These are phyloP conservation scores for Fusarium nematophilum DNA, from an alignment of 2,329 filamentous ascomycete genomes.

Conservation along the genomic window DNA sequence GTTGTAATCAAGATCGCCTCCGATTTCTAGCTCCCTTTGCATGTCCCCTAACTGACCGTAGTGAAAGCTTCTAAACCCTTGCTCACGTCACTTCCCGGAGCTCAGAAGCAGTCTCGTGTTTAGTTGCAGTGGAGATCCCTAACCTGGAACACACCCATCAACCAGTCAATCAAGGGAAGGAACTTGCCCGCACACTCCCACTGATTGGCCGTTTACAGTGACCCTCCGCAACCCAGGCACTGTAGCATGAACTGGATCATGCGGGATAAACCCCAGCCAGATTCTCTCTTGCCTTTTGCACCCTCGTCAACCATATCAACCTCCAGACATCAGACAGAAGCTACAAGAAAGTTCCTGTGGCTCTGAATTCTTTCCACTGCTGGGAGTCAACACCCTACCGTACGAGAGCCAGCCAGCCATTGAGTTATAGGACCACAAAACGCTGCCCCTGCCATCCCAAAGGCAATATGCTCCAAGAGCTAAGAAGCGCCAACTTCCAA, in stretches of 20 bases:
- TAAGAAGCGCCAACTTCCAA: conserved; percentile 1
- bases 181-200: conserved; percentile 1
- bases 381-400: too few relatives aligned
- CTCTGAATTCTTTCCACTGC: too few relatives aligned
- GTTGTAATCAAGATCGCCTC: conserved; percentile 36
- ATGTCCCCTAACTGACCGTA: neutral
- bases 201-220: neutral
- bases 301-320: conserved; percentile 3
- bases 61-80: conserved; percentile 17
- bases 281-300: too few relatives aligned
- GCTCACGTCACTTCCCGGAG: conserved; percentile 30
- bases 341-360: too few relatives aligned
- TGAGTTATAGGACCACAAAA: neutral
- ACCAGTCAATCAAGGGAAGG: conserved; percentile 14
- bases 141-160: too few relatives aligned
- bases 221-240: too few relatives aligned
- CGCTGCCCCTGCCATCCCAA: neutral
- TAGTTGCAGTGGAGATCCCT: too few relatives aligned
- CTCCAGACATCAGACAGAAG: too few relatives aligned
- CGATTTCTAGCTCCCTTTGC: conserved; percentile 15
- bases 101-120: too few relatives aligned
- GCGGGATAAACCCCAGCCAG: too few relatives aligned
- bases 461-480: conserved; percentile 3
- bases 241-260: too few relatives aligned
- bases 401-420: neutral